Base-by-base conservation (phyloP, 2,329 filamentous ascomycete genomes). In the Cordyceps militaris region DNA sequence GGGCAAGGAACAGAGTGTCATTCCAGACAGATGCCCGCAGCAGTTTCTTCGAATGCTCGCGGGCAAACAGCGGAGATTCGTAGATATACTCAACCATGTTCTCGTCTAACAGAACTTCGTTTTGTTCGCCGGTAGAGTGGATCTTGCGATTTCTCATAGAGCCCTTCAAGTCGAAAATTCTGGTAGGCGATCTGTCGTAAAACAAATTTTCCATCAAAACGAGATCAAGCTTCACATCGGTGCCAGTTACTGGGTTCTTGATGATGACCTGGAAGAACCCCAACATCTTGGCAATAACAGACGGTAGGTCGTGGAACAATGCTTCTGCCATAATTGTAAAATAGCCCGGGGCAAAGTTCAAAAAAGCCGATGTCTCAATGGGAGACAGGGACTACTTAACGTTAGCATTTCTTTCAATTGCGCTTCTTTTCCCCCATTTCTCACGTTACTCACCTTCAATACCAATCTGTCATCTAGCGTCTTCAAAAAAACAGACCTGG, bases 71-170 rank as follows among this genome's bases (percentile, higher is more conserved):
- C 0, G 94, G 95, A 2, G 90, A 95, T 70, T 99, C 94, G 66
- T 96, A 99, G 62, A 99, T 97, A 70, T 96, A 97, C 70, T 99
- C 95, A 10, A 99, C 94, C 81, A 99, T 94, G 73, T 99, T 99
- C 69, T 99, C 95, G 67, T 99, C 94, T 1, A 99, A 80, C 3
- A 99, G 82, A 3, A 99, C 94, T 72, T 99, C 94, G 64, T 97
- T 94, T 63, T 93, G 89, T 73, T 97, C 91, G 54, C 94, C 95
- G 0, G 94, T 99, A 28, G 88, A 91, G 68, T 97, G 87, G 47
- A 97, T 96, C 70, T 96, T 97, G 66, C 94, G 90, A 73, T 99
- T 99, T 48, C 94, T 87, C 94, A 99, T 99, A 9, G 91, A 96
- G 1, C 94, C 94, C 70, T 99, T 99, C 61, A 99, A 83, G 69